phyloP scores from a whole-genome alignment of 306 rosid genomes.

The Pachyrhizus erosus region DNA sequence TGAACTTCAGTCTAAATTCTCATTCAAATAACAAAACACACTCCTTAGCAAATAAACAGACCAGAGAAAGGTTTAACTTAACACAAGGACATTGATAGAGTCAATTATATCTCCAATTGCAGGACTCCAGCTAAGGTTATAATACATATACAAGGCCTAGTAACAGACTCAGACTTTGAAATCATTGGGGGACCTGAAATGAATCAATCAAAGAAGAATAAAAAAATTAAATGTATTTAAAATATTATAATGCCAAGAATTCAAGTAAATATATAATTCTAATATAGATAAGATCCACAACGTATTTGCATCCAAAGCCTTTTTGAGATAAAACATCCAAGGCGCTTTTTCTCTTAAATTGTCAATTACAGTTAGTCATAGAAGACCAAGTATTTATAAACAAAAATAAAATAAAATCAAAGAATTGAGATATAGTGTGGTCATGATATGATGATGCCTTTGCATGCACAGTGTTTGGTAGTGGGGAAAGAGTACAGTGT shows the following conservation, averaged over 20 bases:
- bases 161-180: constrained; percentile 22
- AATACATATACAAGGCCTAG: constrained; percentile 30
- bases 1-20: constrained; percentile 33
- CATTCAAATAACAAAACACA: constrained; percentile 46
- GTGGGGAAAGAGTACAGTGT: constrained; percentile 27
- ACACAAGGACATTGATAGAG: constrained; percentile 8
- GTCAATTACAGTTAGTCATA: not conserved
- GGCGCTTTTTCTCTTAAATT: not conserved
- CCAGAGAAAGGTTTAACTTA: constrained; percentile 22
- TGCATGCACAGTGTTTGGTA: constrained; percentile 1
- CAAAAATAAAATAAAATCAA: not conserved
- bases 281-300: not conserved
- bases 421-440: not conserved
- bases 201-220: not conserved
- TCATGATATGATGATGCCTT: constrained; percentile 19
- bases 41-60: constrained; percentile 24
- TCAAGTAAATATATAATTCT: not conserved
- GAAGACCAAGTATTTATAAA: not conserved
- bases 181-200: constrained; percentile 42
- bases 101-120: constrained; percentile 25
- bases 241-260: not conserved
- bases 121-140: constrained; percentile 15
- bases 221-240: not conserved
- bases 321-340: not conserved
- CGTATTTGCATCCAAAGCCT: not conserved